A percentile compares a stretch with the other conserved stretches of the same genome.
phyloP scores from a whole-genome alignment of 768 basidiomycete genomes.

The Phanerodontia chrysosporium region DNA sequence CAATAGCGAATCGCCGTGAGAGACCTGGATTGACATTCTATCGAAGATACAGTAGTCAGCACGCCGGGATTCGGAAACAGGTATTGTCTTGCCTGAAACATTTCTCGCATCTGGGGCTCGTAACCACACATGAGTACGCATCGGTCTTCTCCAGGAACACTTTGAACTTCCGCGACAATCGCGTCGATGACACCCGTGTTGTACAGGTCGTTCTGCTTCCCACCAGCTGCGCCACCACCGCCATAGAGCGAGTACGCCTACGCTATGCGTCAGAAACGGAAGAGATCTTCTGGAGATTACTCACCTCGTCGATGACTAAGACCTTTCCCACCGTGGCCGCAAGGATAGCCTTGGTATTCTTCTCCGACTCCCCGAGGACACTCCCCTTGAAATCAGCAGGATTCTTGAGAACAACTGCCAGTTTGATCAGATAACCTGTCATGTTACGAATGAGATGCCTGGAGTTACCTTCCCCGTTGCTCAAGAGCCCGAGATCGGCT shows the following conservation, averaged over 20 bases:
- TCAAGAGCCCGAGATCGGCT: conserved; percentile 55
- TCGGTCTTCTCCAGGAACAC: conserved; percentile 62
- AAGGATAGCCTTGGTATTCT: conserved; percentile 60
- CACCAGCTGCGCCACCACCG: conserved; percentile 29
- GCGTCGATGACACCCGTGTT: conserved; percentile 73
- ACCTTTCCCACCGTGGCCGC: conserved; percentile 59
- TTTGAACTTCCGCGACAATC: conserved; percentile 71
- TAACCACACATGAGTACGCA: conserved; percentile 66
- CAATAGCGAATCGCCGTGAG: conserved; percentile 61
- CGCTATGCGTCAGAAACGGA: neutral
- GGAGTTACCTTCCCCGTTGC: conserved; percentile 61
- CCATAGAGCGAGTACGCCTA: conserved; percentile 69
- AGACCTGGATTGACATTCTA: conserved; percentile 72
- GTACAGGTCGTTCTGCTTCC: conserved; percentile 39
- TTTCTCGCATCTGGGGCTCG: conserved; percentile 59
- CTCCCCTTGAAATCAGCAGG: conserved; percentile 66
- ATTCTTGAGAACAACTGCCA: conserved; percentile 58
- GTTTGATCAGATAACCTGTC: no score
- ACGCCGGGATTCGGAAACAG: neutral
- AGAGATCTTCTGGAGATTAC: neutral
- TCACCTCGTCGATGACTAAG: conserved; percentile 65
- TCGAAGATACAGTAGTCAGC: neutral
- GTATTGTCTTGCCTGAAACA: conserved; percentile 56
- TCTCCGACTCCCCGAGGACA: conserved; percentile 56
- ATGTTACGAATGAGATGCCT: no score